Evolutionary conservation across 257 asterid genomes (phyloP), one percentile per base, ranked within the genome.

Genomic region (Craterostigma plantagineum): DNA sequence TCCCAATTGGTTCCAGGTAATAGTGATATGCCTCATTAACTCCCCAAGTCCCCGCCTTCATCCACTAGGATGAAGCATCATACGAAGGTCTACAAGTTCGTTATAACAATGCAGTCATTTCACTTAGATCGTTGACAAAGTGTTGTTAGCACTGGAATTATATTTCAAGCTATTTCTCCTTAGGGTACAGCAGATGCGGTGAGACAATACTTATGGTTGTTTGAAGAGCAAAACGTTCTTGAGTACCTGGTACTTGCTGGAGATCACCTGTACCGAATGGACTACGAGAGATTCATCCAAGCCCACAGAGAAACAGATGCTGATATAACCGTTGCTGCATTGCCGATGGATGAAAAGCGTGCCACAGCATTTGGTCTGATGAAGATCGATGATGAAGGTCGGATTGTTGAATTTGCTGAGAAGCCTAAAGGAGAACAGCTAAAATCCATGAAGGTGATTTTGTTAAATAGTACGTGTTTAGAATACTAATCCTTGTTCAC

Each of bases 161-260:
- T 12, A 2, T 12, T 36, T 36, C 4, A 10, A 9, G 3, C 12
- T 9, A 9, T 36, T 10, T 36, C 12, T 2, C 14, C 16, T 15
- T 57, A 84, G 92, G 97, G 97, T 53, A 86, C 97, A 11, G 94
- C 97, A 35, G 97, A 86, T 64, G 97, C 97, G 42, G 97, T 86
- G 15, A 78, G 97, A 70, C 94, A 85, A 45, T 85, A 81, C 45
- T 45, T 77, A 18, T 85, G 96, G 96, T 64, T 85, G 56, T 81
- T 85, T 48, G 96, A 85, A 62, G 96, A 85, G 69, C 96, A 85
- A 49, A 63, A 67, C 52, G 74, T 85, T 58, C 86, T 81, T 11
- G 96, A 85, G 52, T 85, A 46, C 72, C 64, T 85, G 51, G 40
- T 85, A 61, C 92, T 85, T 60, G 96, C 96, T 38, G 96, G 96